A percentile compares a stretch with the other conserved stretches of the same genome.
Conservation (phyloP, 164 flowering plant species). For the Amborella trichopoda region DNA sequence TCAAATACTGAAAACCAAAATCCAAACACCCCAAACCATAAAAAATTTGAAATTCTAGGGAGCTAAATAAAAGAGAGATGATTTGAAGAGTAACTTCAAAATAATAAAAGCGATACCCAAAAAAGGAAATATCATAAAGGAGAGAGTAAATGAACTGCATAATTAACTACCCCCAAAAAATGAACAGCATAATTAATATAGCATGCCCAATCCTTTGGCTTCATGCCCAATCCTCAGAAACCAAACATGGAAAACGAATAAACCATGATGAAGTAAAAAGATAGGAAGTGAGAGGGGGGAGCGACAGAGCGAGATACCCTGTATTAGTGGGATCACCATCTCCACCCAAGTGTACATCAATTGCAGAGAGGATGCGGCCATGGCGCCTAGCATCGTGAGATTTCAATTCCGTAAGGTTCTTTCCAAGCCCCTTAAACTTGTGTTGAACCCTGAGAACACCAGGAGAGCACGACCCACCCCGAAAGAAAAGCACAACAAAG, state of each 20-base stretch:
- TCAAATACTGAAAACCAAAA: too few species aligned
- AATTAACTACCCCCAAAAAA: neutral
- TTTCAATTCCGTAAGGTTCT: slow-evolving; percentile 31
- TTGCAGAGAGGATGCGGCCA: slow-evolving; percentile 47
- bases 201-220: neutral
- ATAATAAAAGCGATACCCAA: neutral
- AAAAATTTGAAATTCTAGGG: neutral
- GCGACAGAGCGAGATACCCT: slow-evolving; percentile 27
- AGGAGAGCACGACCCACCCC: slow-evolving; percentile 1
- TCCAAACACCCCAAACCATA: too few species aligned
- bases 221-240: neutral
- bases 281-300: neutral
- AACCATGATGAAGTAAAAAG: neutral
- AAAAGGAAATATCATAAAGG: neutral
- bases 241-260: neutral
- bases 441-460: slow-evolving; percentile 42
- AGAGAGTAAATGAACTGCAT: neutral
- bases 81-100: neutral
- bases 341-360: slow-evolving; percentile 68
- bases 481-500: slow-evolving; percentile 2
- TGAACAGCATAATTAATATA: neutral
- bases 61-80: neutral
- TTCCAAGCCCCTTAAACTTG: slow-evolving; percentile 36
- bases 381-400: slow-evolving; percentile 38
- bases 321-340: slow-evolving; percentile 46